These are phyloP conservation scores for Naematelia encephala DNA, from an alignment of 768 basidiomycete genomes.

Conservation along the genomic window DNA sequence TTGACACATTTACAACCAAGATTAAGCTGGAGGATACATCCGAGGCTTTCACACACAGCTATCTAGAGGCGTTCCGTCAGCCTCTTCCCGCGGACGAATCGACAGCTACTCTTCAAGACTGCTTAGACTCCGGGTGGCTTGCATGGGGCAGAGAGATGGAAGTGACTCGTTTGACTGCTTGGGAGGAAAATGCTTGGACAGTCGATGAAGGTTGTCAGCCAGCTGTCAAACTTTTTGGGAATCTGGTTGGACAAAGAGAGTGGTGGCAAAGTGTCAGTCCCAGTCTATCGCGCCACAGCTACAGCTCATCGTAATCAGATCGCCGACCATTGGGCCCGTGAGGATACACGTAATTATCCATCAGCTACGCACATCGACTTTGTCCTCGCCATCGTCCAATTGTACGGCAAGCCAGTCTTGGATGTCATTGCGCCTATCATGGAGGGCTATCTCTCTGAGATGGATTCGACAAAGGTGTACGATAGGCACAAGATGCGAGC, in stretches of 20 bases:
- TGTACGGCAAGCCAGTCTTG: slow-evolving; percentile 71
- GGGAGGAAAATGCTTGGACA: slow-evolving; percentile 39
- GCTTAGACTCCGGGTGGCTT: slow-evolving; percentile 72
- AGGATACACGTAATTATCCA: slow-evolving; percentile 61
- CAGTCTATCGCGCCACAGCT: too few relatives aligned
- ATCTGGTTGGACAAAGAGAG: slow-evolving; percentile 54
- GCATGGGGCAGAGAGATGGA: slow-evolving; percentile 66
- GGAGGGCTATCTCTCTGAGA: slow-evolving; percentile 57
- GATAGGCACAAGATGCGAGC: slow-evolving; percentile 76
- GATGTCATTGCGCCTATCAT: slow-evolving; percentile 62
- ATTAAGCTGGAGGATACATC: slow-evolving; percentile 57
- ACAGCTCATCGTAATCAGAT: slow-evolving; percentile 52
- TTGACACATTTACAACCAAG: slow-evolving; percentile 64
- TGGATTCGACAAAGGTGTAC: slow-evolving; percentile 57
- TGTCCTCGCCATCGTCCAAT: slow-evolving; percentile 60
- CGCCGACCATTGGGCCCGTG: slow-evolving; percentile 71
- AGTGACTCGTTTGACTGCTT: slow-evolving; percentile 36
- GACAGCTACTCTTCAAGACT: slow-evolving; percentile 56
- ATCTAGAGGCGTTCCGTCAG: slow-evolving; percentile 60
- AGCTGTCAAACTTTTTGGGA: slow-evolving; percentile 59
- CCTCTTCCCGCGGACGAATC: slow-evolving; percentile 53
- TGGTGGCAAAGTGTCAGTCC: slow-evolving; percentile 57
- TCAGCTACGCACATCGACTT: slow-evolving; percentile 47
- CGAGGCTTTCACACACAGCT: slow-evolving; percentile 58
- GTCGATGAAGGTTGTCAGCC: slow-evolving; percentile 62